Conservation (phyloP, 1,139 yeast genomes). For the Pichia sp. region DNA sequence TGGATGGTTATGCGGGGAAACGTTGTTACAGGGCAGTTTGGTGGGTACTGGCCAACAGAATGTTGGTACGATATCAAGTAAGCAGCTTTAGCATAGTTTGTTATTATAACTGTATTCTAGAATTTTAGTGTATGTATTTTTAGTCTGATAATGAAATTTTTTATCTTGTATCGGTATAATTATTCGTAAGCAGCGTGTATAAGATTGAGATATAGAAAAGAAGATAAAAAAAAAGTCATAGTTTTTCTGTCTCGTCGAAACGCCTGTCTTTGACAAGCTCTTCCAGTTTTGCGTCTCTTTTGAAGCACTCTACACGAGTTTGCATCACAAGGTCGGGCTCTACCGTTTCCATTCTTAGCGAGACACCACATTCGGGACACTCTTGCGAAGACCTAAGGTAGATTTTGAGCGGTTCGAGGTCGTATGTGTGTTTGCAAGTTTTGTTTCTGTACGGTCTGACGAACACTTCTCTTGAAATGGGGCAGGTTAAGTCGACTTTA, state of each 20-base stretch:
- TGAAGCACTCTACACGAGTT: constrained; percentile 43
- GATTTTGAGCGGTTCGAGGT: constrained; percentile 40
- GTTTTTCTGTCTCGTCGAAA: constrained; percentile 22
- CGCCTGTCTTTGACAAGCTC: constrained; percentile 21
- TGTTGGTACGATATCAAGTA: constrained; percentile 44
- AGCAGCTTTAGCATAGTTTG: neutral
- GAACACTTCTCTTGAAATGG: constrained; percentile 52
- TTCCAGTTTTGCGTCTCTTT: constrained; percentile 24
- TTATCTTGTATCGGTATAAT: neutral
- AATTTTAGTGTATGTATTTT: neutral
- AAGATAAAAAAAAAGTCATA: constrained; percentile 8
- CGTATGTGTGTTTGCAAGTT: constrained; percentile 60
- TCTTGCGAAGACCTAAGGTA: constrained; percentile 30
- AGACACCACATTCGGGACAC: constrained; percentile 50
- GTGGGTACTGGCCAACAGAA: constrained; percentile 47
- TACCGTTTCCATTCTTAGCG: constrained; percentile 34
- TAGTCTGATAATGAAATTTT: neutral
- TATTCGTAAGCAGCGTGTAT: neutral
- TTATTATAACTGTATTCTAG: neutral
- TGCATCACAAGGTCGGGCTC: constrained; percentile 46
- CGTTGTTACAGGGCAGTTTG: constrained; percentile 36
- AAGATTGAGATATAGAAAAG: neutral
- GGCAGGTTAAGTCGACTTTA: constrained; percentile 58
- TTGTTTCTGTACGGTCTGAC: constrained; percentile 49
- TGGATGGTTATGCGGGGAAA: constrained; percentile 54